Base-by-base conservation (phyloP, 2,329 filamentous ascomycete species). In the Aspergillus sp. region DNA sequence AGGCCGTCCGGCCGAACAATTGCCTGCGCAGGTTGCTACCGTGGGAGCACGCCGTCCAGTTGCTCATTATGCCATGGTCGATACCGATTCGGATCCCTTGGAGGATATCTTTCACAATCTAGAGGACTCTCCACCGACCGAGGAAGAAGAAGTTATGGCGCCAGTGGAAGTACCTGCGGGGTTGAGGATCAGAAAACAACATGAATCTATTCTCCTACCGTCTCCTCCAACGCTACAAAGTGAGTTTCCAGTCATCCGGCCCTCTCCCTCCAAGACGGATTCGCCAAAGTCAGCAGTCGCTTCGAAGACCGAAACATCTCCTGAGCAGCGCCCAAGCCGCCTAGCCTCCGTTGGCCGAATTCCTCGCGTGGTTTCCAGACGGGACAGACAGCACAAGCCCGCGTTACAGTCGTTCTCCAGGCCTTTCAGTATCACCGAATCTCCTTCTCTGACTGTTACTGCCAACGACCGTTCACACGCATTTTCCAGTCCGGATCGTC, bases 301-400 rank as follows among this genome's bases (percentile, higher is more conserved):
- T 8, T 17, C 59, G 13, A 66, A 62, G 17, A 59, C 63, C 25
- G 64, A 73, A 11, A 56, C 47, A 6, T 68, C 50, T 51, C n/a
- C 34, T 6, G 59, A 74, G 65, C 76, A 77, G 43, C 79, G 79
- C 9, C 86, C 86, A 9, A 91, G 87, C 71, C 85, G 93, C 59
- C 80, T 96, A 19, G 87, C 89, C 30, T 92, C 94, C 68, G 88
- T 97, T 51, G 93, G 93, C 8, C 87, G 93, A 17, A 97, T 97
- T 55, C 93, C 93, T 8, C 88, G 88, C 69, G 92, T 97, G 4
- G 83, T 94, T 31, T 91, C 87, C 50, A 87, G 85, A 54, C 79
- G 82, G 52, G 83, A 84, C 51, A 85, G 88, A 57, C 82, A 87
- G 41, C 85, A 90, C 64, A 86, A 86, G 52, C 85, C 87, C 1